Evolutionary conservation across 73 alveolate species (phyloP), one percentile per base, ranked within the genome.

Genomic region (Chromera velia): DNA sequence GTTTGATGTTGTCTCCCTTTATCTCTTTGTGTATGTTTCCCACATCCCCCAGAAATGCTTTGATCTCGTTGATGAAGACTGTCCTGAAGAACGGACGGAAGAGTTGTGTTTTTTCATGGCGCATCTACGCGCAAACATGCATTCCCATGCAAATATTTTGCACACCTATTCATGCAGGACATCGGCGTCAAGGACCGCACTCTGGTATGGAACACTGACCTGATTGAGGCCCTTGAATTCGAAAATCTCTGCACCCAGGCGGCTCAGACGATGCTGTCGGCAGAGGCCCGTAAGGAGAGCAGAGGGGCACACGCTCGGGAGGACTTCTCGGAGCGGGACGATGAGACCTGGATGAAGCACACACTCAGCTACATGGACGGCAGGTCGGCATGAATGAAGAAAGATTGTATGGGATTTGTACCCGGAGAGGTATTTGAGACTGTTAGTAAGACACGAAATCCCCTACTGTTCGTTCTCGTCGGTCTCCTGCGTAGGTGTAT

Each of bases 271-370:
- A 91, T 91, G 46, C 33, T 31, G 34, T 81, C 89, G 32, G 96
- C 96, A 10, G 96, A 89, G 72, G 81, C 75, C 26, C 88, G 96
- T 69, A 91, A 81, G 85, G 96, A 91, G 73, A 81, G 91, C 0
- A 76, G 96, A 62, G 93, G 93, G 9, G 96, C 96, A 22, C 96
- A 91, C 62, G 94, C 96, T n/a, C 85, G 93, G 75, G 96, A 91
- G 67, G 93, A 91, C 75, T 91, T 74, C 91, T 87, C 94, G 28
- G n/a, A 30, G 45, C 78, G 94, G 69, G 94, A 91, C 70, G 96
- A 91, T 72, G 73, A 73, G 75, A 34, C 85, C 67, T 91, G 96
- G 96, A 91, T 91, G 96, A 91, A 91, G 88, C 96, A 91, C 87
- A 88, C 96, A 30, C 79, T 91, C 49, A 34, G 87, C 71, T 85